phyloP scores from a whole-genome alignment of 2,329 filamentous ascomycete species.

The Trichoderma breve region DNA sequence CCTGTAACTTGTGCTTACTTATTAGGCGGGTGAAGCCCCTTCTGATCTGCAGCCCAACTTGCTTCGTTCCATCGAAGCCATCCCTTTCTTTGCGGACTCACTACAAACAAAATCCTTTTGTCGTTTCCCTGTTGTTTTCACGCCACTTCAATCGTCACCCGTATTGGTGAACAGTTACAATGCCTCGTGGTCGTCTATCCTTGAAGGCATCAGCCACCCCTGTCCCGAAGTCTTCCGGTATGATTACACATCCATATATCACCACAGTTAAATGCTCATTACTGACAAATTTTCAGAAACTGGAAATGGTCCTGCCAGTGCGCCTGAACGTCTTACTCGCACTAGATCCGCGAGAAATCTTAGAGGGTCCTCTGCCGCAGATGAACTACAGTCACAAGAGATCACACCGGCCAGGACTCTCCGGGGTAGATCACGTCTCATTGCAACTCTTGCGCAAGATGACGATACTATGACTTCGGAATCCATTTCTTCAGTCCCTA shows the following conservation, averaged over 20 bases:
- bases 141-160: not conserved
- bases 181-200: conserved; percentile 34
- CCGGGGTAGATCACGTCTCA: conserved; percentile 29
- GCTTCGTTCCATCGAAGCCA: not conserved
- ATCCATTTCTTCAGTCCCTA: conserved; percentile 35
- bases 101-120: not conserved
- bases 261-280: not conserved
- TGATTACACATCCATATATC: not conserved
- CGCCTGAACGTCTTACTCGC: conserved; percentile 29
- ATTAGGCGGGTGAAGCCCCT: not conserved
- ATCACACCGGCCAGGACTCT: not conserved
- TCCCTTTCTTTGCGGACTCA: not conserved
- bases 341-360: conserved; percentile 26
- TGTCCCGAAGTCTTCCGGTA: conserved; percentile 24
- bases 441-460: conserved; percentile 23
- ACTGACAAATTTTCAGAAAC: not conserved
- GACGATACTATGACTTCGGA: conserved; percentile 25
- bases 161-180: conserved; percentile 19
- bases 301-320: not conserved
- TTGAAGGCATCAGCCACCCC: conserved; percentile 23
- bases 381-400: not conserved
- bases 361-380: not conserved
- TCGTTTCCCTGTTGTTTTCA: not conserved
- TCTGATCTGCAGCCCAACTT: not conserved
- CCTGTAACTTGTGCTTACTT: not conserved